These are phyloP conservation scores for Pascua sp. DNA, from an alignment of 1,284 basidiomycete genomes.

Conservation along the genomic window DNA sequence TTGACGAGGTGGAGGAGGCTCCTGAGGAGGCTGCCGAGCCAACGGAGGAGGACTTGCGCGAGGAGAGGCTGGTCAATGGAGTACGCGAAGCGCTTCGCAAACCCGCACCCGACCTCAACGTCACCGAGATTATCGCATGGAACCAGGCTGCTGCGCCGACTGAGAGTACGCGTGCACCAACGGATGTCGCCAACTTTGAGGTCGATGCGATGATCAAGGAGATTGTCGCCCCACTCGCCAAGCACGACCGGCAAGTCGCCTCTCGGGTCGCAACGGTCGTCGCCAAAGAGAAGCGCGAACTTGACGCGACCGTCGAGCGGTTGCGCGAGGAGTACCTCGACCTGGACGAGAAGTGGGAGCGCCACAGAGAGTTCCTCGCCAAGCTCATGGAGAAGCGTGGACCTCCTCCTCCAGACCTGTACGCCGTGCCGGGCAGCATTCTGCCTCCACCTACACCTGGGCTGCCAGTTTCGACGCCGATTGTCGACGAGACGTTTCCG, in stretches of 20 bases:
- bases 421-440: slow-evolving; percentile 28
- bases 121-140: slow-evolving; percentile 28
- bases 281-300: slow-evolving; percentile 47
- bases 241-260: slow-evolving; percentile 7
- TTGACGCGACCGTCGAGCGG: slow-evolving; percentile 58
- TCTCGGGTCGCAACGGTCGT: slow-evolving; percentile 18
- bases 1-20: neutral
- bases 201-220: slow-evolving; percentile 15
- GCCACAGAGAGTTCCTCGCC: slow-evolving; percentile 67
- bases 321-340: slow-evolving; percentile 65
- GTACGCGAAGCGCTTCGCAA: slow-evolving; percentile 1
- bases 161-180: slow-evolving; percentile 12
- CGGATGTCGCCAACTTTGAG: slow-evolving; percentile 5
- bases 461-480: slow-evolving; percentile 26
- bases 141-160: slow-evolving; percentile 28
- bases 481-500: slow-evolving; percentile 30
- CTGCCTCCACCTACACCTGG: slow-evolving; percentile 30
- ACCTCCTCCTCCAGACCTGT: slow-evolving; percentile 36
- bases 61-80: slow-evolving; percentile 23
- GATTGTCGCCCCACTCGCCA: slow-evolving; percentile 18
- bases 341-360: slow-evolving; percentile 67
- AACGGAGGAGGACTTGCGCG: slow-evolving; percentile 10
- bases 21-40: slow-evolving; percentile 9
- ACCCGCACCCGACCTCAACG: slow-evolving; percentile 8
- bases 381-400: slow-evolving; percentile 42